Evolutionary conservation across 2,329 filamentous ascomycete species (phyloP).

Genomic region (Nannizziopsis barbatae): DNA sequence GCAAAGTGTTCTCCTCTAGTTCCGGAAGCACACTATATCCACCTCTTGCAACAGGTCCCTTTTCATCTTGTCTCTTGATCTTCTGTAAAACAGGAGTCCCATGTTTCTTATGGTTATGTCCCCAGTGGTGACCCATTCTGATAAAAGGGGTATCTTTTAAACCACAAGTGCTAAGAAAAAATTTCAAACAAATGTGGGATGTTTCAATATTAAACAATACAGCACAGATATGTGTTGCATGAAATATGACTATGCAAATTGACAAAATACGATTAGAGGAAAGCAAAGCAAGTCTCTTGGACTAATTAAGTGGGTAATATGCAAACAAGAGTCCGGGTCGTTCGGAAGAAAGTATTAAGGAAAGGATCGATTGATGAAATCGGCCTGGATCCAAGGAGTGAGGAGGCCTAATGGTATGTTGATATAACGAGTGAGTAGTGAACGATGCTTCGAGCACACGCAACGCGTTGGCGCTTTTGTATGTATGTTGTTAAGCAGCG

Average conservation of each 20-base stretch:
- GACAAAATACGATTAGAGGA: constrained; percentile 1
- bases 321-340: neutral
- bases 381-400: constrained; percentile 1
- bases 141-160: neutral
- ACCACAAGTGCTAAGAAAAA: constrained; percentile 4
- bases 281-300: constrained; percentile 5
- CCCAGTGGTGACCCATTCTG: constrained; percentile 12
- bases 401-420: neutral
- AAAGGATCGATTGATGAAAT: neutral
- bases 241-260: neutral
- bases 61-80: neutral
- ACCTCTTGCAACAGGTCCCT: neutral
- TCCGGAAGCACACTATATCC: neutral
- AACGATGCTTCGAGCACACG: constrained; percentile 8
- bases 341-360: neutral
- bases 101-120: constrained; percentile 1
- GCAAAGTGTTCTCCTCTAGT: neutral
- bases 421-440: neutral
- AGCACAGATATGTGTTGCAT: constrained; percentile 4
- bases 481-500: constrained; percentile 7
- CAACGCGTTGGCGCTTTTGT: neutral
- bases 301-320: neutral
- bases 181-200: neutral
- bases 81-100: neutral
- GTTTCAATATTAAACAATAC: neutral